These are phyloP conservation scores for Chaetomium sp. DNA, from an alignment of 2,329 filamentous ascomycete species.

Conservation along the genomic window DNA sequence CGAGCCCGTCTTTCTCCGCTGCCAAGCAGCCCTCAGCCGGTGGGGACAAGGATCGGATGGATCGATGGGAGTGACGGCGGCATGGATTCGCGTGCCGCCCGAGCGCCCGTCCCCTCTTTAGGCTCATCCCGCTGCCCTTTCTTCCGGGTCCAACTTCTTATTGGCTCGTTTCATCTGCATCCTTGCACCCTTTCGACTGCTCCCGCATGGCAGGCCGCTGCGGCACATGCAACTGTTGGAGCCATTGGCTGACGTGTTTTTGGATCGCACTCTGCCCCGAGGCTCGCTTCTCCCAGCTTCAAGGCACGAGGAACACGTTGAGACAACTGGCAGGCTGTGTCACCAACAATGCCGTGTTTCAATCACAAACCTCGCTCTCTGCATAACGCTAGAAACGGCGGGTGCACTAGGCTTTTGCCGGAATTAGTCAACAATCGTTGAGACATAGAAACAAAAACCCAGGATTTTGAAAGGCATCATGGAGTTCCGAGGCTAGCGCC, in stretches of 20 bases:
- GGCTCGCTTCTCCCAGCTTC: slow-evolving; percentile 11
- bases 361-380: not conserved
- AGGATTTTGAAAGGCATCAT: not conserved
- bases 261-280: slow-evolving; percentile 6
- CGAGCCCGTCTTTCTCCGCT: slow-evolving; percentile 2
- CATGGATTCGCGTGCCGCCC: slow-evolving; percentile 35
- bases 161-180: slow-evolving; percentile 24
- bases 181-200: slow-evolving; percentile 19
- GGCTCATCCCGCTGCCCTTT: slow-evolving; percentile 38
- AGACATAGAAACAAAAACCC: not conserved
- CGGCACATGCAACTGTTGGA: slow-evolving; percentile 13
- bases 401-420: not conserved
- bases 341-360: slow-evolving; percentile 1
- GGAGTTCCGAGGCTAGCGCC: not conserved
- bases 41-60: slow-evolving; percentile 31
- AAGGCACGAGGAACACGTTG: not conserved
- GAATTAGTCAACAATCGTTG: not conserved
- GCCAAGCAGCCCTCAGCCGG: slow-evolving; percentile 15
- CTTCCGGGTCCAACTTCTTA: slow-evolving; percentile 29
- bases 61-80: slow-evolving; percentile 28
- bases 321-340: slow-evolving; percentile 1
- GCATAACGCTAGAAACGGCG: not conserved
- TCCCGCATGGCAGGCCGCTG: slow-evolving; percentile 21
- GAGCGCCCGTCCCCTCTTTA: slow-evolving; percentile 32
- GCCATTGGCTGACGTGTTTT: slow-evolving; percentile 17